Evolutionary conservation across 2,329 filamentous ascomycete species (phyloP), one percentile per base, ranked within the genome.

Genomic region (Colletotrichum noveboracense): DNA sequence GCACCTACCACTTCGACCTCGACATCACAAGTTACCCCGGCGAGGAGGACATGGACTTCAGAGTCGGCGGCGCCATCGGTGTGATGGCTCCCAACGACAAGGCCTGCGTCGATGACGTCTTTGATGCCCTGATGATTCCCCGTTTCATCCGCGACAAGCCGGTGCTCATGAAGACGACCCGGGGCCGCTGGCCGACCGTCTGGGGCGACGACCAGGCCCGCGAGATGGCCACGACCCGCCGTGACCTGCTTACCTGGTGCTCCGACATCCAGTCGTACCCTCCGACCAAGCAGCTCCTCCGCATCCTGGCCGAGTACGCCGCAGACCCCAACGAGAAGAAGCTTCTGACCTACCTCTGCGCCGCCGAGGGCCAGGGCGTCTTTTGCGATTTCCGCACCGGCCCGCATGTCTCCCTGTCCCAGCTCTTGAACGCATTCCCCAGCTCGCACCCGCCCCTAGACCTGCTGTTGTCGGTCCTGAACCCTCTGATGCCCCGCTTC

Each of bases 371-470:
- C 62, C 96, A 98, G 84, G 94, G 94, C 5, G 91, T 93, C 16
- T 98, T 99, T 87, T 98, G 97, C 85, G 96, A 98, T 83, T 93
- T 99, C 80, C 94, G 97, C 66, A 98, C 96, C 4, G 95, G 94
- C 7, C 95, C 96, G 1, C 93, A 98, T 82, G 90, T 98, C 80
- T 96, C 95, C 43, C 86, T 99, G 24, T 89, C 93, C 18, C 97
- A 98, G 86, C 90, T 99, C 8, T 91, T 99, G 34, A 90, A 94
- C 81, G 97, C 97, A 3, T 99, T 99, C 88, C 96, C 97, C 4
- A 98, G 95, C 55, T 92, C 95, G 8, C 95, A 95, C 82, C 97
- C 97, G 69, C 96, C 96, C 6, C 89, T 99, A 80, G 94, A 97
- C 70, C 89, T 93, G 75, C 89, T 99, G 13, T 90, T 98, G 43